A percentile compares a stretch with the other conserved stretches of the same genome.
Evolutionary conservation across 805 yeast genomes (phyloP).

Genomic region (Saccharomycopsis synnaedendra): DNA sequence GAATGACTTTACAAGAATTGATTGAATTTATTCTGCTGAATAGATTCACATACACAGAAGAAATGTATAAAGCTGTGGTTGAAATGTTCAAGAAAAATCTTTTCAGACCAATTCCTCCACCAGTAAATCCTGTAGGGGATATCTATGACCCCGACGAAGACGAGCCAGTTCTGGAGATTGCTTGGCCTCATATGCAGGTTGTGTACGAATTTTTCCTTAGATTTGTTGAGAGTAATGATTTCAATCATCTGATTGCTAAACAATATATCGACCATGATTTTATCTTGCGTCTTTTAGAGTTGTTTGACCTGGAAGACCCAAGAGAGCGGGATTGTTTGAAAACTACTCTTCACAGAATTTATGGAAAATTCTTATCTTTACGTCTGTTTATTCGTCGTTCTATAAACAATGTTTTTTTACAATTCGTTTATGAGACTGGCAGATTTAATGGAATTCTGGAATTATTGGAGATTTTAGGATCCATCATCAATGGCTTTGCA

Average conservation of each 20-base stretch:
- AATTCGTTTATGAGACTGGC: slow-evolving; percentile 90
- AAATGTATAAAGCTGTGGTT: slow-evolving; percentile 80
- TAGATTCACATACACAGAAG: slow-evolving; percentile 79
- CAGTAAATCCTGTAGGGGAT: slow-evolving; percentile 95
- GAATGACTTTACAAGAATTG: slow-evolving; percentile 78
- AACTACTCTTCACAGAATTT: slow-evolving; percentile 90
- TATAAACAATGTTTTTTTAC: slow-evolving; percentile 84
- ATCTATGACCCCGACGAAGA: slow-evolving; percentile 97
- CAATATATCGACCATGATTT: slow-evolving; percentile 89
- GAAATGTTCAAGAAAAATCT: slow-evolving; percentile 82
- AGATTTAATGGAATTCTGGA: slow-evolving; percentile 95
- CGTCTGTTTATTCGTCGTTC: slow-evolving; percentile 87
- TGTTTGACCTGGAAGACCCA: slow-evolving; percentile 94
- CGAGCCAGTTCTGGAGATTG: slow-evolving; percentile 90
- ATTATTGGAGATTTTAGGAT: slow-evolving; percentile 85
- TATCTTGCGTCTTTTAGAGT: slow-evolving; percentile 66
- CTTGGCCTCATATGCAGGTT: slow-evolving; percentile 98
- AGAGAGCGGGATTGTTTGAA: slow-evolving; percentile 91
- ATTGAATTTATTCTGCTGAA: slow-evolving; percentile 78
- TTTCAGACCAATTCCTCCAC: slow-evolving; percentile 96
- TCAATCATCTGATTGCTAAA: slow-evolving; percentile 86
- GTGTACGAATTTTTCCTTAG: slow-evolving; percentile 90
- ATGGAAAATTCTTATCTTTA: slow-evolving; percentile 85
- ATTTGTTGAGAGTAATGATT: slow-evolving; percentile 90
- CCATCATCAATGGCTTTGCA: slow-evolving; percentile 96